Base-by-base conservation (phyloP, 1,284 basidiomycete genomes). In the Ceratobasidium sp. region DNA sequence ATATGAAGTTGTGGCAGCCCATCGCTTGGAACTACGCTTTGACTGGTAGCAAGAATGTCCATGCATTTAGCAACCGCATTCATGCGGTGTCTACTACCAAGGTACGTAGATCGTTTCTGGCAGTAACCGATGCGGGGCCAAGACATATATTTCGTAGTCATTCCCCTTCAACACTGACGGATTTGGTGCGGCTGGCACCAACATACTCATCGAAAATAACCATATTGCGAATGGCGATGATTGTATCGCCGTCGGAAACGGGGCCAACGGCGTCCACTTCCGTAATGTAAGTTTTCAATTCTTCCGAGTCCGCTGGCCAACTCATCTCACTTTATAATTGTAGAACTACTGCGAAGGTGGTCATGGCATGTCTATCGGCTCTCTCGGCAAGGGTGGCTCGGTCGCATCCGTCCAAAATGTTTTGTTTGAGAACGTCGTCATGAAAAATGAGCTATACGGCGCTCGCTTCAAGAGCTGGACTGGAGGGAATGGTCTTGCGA, bases 391-490 rank as follows among this genome's bases (percentile, higher is more conserved):
- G 58, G 79, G 76, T 7, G 84, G 85, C 1, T 72, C 78, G 16
- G 82, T 84, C 23, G 82, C 84, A 0, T 77, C 82, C 69, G 85
- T 87, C 27, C 79, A 83, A 73, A 79, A 86, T 73, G 75, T 87
- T 36, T 71, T 85, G 83, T 85, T 86, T 36, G 84, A 86, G 73
- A 85, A 83, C 71, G 78, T 83, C 7, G 69, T 81, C 47, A 84
- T 86, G 84, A 84, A 2, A 9, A 79, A 82, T 66, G 75, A 81
- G 0, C 76, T 86, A 0, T 86, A 87, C 69, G 85, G 77, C 13
- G 85, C 85, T 6, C 80, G 85, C n/a, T 87, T 87, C 79, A 87
- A 87, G 78, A 86, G 85, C 73, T 87, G 85, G 84, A 83, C 83
- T 1, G 85, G 85, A 0, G 85, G 85, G 27, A 84, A 84, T 70